Conservation (phyloP, 805 yeast species). For the Saccharomycopsis microspora region DNA sequence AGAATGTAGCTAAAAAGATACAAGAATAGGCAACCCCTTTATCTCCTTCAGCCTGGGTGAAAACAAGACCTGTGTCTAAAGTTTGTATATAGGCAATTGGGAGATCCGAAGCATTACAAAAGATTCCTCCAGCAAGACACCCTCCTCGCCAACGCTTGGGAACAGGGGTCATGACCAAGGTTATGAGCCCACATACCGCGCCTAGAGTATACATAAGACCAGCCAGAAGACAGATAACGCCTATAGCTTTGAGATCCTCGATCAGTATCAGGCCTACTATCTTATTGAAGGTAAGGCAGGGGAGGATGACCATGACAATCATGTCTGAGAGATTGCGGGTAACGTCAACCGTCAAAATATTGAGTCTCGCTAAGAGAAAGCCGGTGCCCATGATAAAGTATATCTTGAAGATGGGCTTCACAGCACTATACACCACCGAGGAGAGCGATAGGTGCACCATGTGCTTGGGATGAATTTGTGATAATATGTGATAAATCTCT, state of each 20-base stretch:
- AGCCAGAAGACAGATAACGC: constrained; percentile 45
- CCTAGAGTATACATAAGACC: constrained; percentile 35
- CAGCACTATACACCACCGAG: constrained; percentile 57
- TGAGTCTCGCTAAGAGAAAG: constrained; percentile 46
- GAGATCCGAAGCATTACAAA: constrained; percentile 72
- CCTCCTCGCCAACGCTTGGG: constrained; percentile 78
- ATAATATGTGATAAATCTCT: neutral
- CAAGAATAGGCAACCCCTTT: constrained; percentile 79
- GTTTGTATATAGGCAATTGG: constrained; percentile 80
- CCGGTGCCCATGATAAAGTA: constrained; percentile 64
- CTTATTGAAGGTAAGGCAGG: constrained; percentile 66
- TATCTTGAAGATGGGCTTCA: constrained; percentile 80
- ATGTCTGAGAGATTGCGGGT: constrained; percentile 60
- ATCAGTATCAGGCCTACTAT: constrained; percentile 57
- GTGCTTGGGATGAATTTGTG: neutral
- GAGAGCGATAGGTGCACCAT: too few relatives aligned
- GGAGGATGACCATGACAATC: constrained; percentile 58
- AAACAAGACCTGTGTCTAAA: constrained; percentile 48
- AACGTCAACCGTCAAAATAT: constrained; percentile 54
- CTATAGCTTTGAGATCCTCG: constrained; percentile 58
- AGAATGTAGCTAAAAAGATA: constrained; percentile 60
- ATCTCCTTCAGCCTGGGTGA: constrained; percentile 48
- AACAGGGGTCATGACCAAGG: constrained; percentile 38
- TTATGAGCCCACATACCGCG: constrained; percentile 28
- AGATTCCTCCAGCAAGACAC: constrained; percentile 53